Evolutionary conservation across 108 stramenopile species (phyloP), one percentile per base, ranked within the genome.

Genomic region (Cyclotella distinguenda): DNA sequence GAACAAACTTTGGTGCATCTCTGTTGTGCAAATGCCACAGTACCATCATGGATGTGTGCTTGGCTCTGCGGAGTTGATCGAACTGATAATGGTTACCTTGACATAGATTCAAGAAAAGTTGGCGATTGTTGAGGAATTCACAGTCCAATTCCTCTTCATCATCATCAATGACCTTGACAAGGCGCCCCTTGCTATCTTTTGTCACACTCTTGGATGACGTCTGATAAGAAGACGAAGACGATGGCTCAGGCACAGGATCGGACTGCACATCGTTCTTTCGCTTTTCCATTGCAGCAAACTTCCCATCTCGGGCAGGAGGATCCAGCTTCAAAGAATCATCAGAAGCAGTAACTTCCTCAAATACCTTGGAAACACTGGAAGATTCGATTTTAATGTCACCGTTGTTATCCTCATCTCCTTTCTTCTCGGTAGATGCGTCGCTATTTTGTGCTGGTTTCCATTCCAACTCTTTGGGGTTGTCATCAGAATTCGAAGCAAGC

Each of bases 1-100:
- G 90, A 9, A 98, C 93, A 82, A 98, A 98, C 66, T 95, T 93
- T 10, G 97, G 95, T 42, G 91, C 95, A 73, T 96, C 95, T 16
- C 95, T 80, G 69, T 98, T 96, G 79, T 95, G 96, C 52, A 98
- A 63, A 80, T 99, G 99, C 89, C 98, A 98, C 57, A 99, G 66
- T 5, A 98, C 94, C 99, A 99, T 98, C 98, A 98, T 97, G 0
- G 91, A 94, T 33, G 96, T 91, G 68, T 99, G 98, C 85, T 99
- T 99, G 13, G 96, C 97, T 54, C 97, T 71, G 23, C 99, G 84
- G 46, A 99, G 86, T 63, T 88, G 80, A 69, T 99, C 97, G 67
- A 97, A 98, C 77, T 99, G 99, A 73, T 98, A 99, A 79, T 99
- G 97, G 67, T 99, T 98, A 10, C 95, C 90, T 77, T 87, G 91